These are phyloP conservation scores for Elsinoe ampelina DNA, from an alignment of 2,329 filamentous ascomycete species.

Conservation along the genomic window DNA sequence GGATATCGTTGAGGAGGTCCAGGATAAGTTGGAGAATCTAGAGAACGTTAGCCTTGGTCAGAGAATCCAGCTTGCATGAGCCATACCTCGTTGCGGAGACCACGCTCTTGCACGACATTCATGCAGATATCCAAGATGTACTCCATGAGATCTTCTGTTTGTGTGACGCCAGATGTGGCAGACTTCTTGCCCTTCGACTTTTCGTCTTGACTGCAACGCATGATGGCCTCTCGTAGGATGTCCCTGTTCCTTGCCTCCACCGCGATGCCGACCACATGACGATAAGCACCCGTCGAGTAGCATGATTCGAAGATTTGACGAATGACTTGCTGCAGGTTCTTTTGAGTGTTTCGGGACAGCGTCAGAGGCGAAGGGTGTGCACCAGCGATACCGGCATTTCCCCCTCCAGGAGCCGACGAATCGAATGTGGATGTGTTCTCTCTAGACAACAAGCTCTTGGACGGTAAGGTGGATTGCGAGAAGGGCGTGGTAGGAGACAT, in stretches of 20 bases:
- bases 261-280: constrained; percentile 93
- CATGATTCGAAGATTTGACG: constrained; percentile 87
- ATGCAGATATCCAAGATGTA: constrained; percentile 94
- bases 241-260: constrained; percentile 90
- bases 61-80: constrained; percentile 13
- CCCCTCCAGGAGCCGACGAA: constrained; percentile 45
- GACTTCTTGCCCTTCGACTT: constrained; percentile 54
- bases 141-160: constrained; percentile 89
- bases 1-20: constrained; percentile 88
- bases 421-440: constrained; percentile 58
- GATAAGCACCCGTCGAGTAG: constrained; percentile 75
- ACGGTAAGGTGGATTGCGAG: constrained; percentile 84
- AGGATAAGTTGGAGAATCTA: constrained; percentile 87
- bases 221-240: constrained; percentile 75
- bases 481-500: constrained; percentile 90
- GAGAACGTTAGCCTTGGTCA: not conserved
- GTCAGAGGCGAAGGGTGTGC: constrained; percentile 53
- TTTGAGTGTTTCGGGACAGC: constrained; percentile 63
- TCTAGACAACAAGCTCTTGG: constrained; percentile 88
- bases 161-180: constrained; percentile 43
- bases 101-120: constrained; percentile 91
- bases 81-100: constrained; percentile 60
- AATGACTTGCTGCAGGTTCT: constrained; percentile 72
- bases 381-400: constrained; percentile 44
- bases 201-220: constrained; percentile 79